Evolutionary conservation across 129 eudicot species (phyloP), one percentile per base, ranked within the genome.

Genomic region (Artemisia argyi): DNA sequence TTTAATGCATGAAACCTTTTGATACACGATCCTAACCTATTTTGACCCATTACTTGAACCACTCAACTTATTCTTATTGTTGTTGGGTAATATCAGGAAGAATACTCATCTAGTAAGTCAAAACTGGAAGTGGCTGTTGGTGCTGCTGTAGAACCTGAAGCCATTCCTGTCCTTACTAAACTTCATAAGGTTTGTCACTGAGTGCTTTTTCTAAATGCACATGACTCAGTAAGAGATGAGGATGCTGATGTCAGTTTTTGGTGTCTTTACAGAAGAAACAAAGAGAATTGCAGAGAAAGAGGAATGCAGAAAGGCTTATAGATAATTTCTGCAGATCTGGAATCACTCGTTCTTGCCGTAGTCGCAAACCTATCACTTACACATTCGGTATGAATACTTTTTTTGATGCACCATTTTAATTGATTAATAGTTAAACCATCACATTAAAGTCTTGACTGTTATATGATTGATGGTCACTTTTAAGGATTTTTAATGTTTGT

Each of bases 81-180:
- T 59, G 20, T 47, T 78, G 53, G n/a, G 71, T 71, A 59, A 76
- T 76, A 57, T 66, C 84, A 94, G 97, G 87, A 73, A 57, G 81
- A 84, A 58, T 86, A 82, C 67, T 76, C 89, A 53, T 90, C 89
- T 19, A 84, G 97, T 74, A 61, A 77, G 66, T 55, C 80, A 70
- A 74, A 73, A 69, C 54, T 75, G 79, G 96, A 94, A 83, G 86
- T 83, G 79, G 86, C 79, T 76, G 85, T 94, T 59, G 64, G 85
- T 68, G 76, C 75, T 73, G 74, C 83, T 70, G 55, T 94, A 50
- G 88, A 73, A 84, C 60, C 76, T 30, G 81, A 86, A 55, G 86
- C 76, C 60, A 81, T 94, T 81, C 97, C 94, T 65, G 79, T 78
- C 65, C 97, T 94, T 72, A 80, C 73, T 65, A 88, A 84, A 77